Percentiles rank a stretch among this genome's conserved stretches.
phyloP scores from a whole-genome alignment of 2,329 filamentous ascomycete species.

The Nigrospora osmanthi region DNA sequence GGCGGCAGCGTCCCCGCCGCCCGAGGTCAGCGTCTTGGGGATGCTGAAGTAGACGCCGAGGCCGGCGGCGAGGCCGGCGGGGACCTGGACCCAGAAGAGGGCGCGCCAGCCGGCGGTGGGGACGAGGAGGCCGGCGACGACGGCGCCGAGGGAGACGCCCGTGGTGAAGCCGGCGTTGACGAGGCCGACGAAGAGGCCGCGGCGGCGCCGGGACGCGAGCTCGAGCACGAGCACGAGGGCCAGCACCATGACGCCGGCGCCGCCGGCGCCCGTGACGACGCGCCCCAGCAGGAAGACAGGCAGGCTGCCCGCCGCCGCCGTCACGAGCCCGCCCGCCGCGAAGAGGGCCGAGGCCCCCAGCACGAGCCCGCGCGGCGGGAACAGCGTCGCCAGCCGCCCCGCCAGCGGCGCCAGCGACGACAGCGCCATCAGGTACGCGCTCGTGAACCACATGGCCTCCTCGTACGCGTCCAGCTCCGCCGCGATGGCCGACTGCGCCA shows the following conservation, averaged over 20 bases:
- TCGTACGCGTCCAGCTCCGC: slow-evolving; percentile 67
- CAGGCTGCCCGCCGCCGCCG: slow-evolving; percentile 52
- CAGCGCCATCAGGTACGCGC: slow-evolving; percentile 59
- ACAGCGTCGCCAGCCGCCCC: slow-evolving; percentile 67
- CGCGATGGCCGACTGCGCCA: slow-evolving; percentile 71
- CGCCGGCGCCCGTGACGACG: slow-evolving; percentile 59
- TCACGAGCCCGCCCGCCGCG: slow-evolving; percentile 55
- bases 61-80: slow-evolving; percentile 53
- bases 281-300: slow-evolving; percentile 60
- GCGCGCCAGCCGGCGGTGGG: slow-evolving; percentile 67
- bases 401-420: slow-evolving; percentile 60
- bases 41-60: slow-evolving; percentile 57
- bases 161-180: slow-evolving; percentile 66
- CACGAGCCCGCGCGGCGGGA: slow-evolving; percentile 60
- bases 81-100: slow-evolving; percentile 67
- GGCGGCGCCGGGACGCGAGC: slow-evolving; percentile 55
- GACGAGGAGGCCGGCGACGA: slow-evolving; percentile 59
- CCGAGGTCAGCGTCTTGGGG: slow-evolving; percentile 32
- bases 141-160: slow-evolving; percentile 64
- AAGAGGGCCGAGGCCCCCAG: slow-evolving; percentile 52
- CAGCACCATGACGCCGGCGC: slow-evolving; percentile 64
- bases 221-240: slow-evolving; percentile 72
- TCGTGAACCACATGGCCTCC: slow-evolving; percentile 73
- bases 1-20: slow-evolving; percentile 16
- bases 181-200: slow-evolving; percentile 67